These are phyloP conservation scores for Calonectria naviculata DNA, from an alignment of 2,329 filamentous ascomycete species.

Conservation along the genomic window DNA sequence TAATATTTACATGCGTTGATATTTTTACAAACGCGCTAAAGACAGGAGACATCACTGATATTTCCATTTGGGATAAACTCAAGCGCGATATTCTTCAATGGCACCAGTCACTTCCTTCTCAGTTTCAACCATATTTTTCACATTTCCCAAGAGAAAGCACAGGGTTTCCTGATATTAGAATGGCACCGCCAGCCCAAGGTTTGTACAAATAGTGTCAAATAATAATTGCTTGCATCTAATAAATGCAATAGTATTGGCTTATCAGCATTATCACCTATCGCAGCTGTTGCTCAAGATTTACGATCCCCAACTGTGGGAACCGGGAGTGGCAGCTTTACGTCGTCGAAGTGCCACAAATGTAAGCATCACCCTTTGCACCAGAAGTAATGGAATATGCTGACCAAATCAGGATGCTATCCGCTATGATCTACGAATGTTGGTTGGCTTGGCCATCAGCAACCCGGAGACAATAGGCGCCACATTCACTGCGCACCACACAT, in stretches of 20 bases:
- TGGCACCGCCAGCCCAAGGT: not conserved
- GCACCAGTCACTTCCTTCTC: not conserved
- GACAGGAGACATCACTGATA: not conserved
- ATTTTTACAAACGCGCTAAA: not conserved
- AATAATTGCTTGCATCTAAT: not conserved
- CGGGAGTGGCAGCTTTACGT: not conserved
- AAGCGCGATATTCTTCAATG: not conserved
- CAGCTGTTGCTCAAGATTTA: not conserved
- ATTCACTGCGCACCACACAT: not conserved
- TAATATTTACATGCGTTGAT: not conserved
- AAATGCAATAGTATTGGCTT: not conserved
- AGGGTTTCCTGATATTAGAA: not conserved
- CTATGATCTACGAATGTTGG: not conserved
- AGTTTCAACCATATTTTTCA: not conserved
- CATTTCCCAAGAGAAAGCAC: not conserved
- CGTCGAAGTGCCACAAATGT: not conserved
- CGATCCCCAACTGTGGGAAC: not conserved
- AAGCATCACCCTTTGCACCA: not conserved
- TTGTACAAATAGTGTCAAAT: not conserved
- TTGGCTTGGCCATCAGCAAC: not conserved
- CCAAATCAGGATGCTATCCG: not conserved
- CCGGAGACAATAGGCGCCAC: not conserved
- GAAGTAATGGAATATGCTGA: not conserved
- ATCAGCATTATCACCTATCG: not conserved
- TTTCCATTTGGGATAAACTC: not conserved